Conservation (phyloP, 2,329 filamentous ascomycete species). For the Leptodontidium sp. region DNA sequence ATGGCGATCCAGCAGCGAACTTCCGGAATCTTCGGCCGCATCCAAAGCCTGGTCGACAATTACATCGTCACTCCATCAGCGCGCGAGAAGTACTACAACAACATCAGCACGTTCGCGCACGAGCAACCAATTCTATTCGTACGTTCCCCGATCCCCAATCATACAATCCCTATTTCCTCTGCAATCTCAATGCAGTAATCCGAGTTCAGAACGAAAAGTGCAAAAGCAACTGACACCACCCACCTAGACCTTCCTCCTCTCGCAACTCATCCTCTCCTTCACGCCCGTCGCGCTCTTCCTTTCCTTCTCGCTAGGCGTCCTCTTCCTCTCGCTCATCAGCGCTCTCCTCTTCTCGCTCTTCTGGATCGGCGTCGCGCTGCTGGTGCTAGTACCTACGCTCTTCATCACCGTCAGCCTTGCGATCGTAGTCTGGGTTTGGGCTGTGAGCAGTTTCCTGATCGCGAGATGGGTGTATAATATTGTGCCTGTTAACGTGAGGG, state of each 20-base stretch:
- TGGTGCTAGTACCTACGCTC: constrained; percentile 74
- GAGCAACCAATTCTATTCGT: constrained; percentile 76
- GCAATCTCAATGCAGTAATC: too few relatives aligned
- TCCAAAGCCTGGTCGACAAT: constrained; percentile 51
- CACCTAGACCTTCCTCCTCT: constrained; percentile 69
- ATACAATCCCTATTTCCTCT: background rate
- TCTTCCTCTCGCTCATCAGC: constrained; percentile 67
- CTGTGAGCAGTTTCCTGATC: constrained; percentile 64
- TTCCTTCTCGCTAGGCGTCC: constrained; percentile 68
- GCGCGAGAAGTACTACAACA: constrained; percentile 63
- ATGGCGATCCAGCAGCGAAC: constrained; percentile 37
- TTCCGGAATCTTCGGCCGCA: constrained; percentile 34
- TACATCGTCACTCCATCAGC: constrained; percentile 65
- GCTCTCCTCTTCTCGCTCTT: constrained; percentile 73
- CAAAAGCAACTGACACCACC: constrained; percentile 19
- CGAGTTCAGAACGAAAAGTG: background rate
- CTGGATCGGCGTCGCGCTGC: constrained; percentile 70
- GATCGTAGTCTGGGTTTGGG: constrained; percentile 73
- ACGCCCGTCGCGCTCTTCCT: constrained; percentile 74
- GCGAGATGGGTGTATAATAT: constrained; percentile 56
- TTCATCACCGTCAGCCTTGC: constrained; percentile 70
- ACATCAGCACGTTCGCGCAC: constrained; percentile 62
- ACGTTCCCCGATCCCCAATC: constrained; percentile 46
- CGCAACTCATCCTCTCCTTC: constrained; percentile 70
- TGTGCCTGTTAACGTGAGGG: constrained; percentile 38